These are phyloP conservation scores for Thalia dealbata DNA, from an alignment of 176 grass and related monocot genomes.

Conservation along the genomic window DNA sequence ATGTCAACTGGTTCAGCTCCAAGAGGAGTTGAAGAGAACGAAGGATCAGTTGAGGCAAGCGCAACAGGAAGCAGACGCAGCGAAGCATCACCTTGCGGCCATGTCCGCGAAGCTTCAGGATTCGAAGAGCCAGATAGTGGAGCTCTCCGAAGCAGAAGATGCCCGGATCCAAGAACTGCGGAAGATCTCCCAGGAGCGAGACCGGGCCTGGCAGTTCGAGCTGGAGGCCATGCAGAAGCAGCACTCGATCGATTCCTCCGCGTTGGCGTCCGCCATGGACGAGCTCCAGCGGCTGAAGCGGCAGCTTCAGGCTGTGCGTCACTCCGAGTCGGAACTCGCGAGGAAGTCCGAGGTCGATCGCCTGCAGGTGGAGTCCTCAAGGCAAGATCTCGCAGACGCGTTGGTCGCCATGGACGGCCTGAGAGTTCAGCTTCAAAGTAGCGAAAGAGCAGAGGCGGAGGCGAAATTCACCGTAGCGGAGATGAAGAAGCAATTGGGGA, in stretches of 20 bases:
- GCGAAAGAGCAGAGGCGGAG: constrained; percentile 43
- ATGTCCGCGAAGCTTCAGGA: constrained; percentile 40
- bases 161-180: constrained; percentile 59
- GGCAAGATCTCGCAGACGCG: constrained; percentile 51
- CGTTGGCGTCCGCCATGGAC: constrained; percentile 39
- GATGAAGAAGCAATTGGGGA: constrained; percentile 41
- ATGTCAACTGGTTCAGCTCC: constrained; percentile 47
- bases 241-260: constrained; percentile 42
- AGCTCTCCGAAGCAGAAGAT: constrained; percentile 55
- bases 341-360: constrained; percentile 38
- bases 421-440: constrained; percentile 37
- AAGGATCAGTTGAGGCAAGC: constrained; percentile 62
- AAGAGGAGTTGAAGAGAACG: constrained; percentile 80
- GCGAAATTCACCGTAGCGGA: constrained; percentile 31
- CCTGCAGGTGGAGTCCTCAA: constrained; percentile 42
- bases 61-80: constrained; percentile 61
- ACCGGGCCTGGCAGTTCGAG: constrained; percentile 64
- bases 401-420: constrained; percentile 48
- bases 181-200: constrained; percentile 73
- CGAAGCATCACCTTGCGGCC: constrained; percentile 46
- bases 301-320: constrained; percentile 36
- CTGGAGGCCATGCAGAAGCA: constrained; percentile 68
- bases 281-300: constrained; percentile 68
- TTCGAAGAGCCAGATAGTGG: constrained; percentile 36
- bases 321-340: constrained; percentile 30